Percentiles rank a stretch among this genome's conserved stretches.
Conservation (phyloP, 768 basidiomycete genomes). For the Saitozyma sp. region DNA sequence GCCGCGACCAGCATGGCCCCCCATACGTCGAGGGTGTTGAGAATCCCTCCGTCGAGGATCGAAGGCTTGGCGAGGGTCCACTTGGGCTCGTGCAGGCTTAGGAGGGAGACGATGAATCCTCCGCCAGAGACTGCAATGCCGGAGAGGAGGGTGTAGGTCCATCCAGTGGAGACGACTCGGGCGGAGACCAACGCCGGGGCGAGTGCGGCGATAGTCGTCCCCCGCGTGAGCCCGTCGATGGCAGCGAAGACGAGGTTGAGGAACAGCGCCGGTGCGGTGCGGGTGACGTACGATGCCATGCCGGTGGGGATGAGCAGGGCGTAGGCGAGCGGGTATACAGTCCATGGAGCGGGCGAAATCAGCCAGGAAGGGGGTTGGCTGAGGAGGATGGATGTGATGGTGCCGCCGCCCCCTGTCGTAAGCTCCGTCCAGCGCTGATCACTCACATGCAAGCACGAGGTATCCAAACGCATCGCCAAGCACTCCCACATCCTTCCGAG, state of each 20-base stretch:
- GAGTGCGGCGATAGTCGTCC: conserved; percentile 14
- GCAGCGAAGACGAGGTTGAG: conserved; percentile 24
- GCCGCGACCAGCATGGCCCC: conserved; percentile 24
- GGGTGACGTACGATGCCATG: conserved; percentile 23
- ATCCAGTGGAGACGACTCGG: conserved; percentile 6
- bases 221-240: conserved; percentile 37
- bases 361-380: conserved; percentile 42
- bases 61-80: conserved; percentile 33
- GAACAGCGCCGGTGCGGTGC: conserved; percentile 27
- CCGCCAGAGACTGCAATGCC: conserved; percentile 29
- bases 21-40: conserved; percentile 33
- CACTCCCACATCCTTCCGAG: conserved; percentile 17
- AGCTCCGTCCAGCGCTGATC: not conserved
- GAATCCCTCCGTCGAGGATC: conserved; percentile 25
- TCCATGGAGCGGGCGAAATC: conserved; percentile 39
- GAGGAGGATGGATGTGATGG: conserved; percentile 31
- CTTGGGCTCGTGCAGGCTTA: conserved; percentile 24
- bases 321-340: conserved; percentile 34
- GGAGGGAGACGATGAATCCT: conserved; percentile 22
- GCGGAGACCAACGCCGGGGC: not conserved
- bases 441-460: conserved; percentile 42
- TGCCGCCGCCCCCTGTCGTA: conserved; percentile 43
- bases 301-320: conserved; percentile 33
- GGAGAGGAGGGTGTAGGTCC: conserved; percentile 22
- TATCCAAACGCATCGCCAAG: conserved; percentile 41